Evolutionary conservation across 2,329 filamentous ascomycete genomes (phyloP), one percentile per base, ranked within the genome.

Genomic region (Biscogniauxia sp.): DNA sequence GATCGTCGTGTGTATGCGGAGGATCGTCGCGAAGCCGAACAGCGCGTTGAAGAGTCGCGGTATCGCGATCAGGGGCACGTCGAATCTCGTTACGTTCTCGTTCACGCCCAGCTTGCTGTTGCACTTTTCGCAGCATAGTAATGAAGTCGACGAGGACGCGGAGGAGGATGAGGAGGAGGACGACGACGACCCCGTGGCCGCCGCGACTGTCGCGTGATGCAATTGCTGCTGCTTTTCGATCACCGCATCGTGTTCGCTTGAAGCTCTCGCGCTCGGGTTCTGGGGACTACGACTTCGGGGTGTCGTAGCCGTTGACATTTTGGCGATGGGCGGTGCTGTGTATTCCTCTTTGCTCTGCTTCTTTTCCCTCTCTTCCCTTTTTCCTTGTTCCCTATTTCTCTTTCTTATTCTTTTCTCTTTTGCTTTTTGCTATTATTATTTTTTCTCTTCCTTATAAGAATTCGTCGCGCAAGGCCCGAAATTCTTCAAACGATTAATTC

Each of bases 21-120:
- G 59, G 15, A 70, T 65, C 5, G 68, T 68, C 54, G 64, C 66
- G n/a, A 69, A 55, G 51, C 64, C 65, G 19, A 70, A 60, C 8
- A 68, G 23, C 11, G 69, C 63, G 49, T 64, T 68, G 58, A 69
- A 59, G 15, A 66, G 62, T 20, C 69, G 66, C 51, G 66, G 62
- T 45, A 70, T 55, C 20, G 69, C 69, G 61, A 71, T 70, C 49
- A 71, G 60, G 8, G 68, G 69, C 7, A 69, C 59, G 57, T 68
- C 65, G 61, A 69, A 65, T 9, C 66, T 59, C 56, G 62, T 65
- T 49, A 55, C 58, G 25, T 51, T 58, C 13, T 64, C 62, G 51
- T 45, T 53, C 3, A 17, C 51, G 50, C 49, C 49, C 19, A 45
- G 37, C 51, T 51, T 61, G 56, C 56, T 57, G 23, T 62, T 52